These are phyloP conservation scores for Kickxella alabastrina DNA, from an alignment of 192 early-diverging fungal genomes.

Conservation along the genomic window DNA sequence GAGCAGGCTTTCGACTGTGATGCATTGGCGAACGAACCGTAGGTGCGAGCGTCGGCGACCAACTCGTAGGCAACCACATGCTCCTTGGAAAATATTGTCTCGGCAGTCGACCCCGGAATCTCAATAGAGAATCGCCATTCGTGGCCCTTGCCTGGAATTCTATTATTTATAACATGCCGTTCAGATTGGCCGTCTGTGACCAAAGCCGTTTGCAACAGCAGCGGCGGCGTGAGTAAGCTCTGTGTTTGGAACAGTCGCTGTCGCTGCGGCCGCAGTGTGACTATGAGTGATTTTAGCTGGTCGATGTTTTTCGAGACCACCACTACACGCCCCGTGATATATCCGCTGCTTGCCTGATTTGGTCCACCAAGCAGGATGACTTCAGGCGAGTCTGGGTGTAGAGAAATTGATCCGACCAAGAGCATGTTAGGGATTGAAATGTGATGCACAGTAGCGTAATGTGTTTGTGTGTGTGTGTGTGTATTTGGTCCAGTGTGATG, in stretches of 20 bases:
- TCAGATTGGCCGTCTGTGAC: conserved; percentile 16
- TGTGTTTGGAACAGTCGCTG: conserved; percentile 32
- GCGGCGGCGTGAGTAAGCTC: conserved; percentile 18
- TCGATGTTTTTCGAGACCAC: conserved; percentile 9
- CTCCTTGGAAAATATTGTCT: conserved; percentile 19
- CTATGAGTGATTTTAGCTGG: conserved; percentile 24
- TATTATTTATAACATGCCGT: conserved; percentile 11
- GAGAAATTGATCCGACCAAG: conserved; percentile 9
- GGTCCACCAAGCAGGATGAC: conserved; percentile 39
- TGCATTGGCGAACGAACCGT: conserved; percentile 5
- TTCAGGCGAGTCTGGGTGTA: conserved; percentile 26
- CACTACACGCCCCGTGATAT: conserved; percentile 32
- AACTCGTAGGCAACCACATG: conserved; percentile 42
- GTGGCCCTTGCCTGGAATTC: conserved; percentile 9
- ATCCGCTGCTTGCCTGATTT: conserved; percentile 17
- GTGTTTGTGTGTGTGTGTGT: neutral
- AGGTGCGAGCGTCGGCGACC: conserved; percentile 21
- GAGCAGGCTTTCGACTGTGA: conserved; percentile 20
- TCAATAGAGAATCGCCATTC: conserved; percentile 38
- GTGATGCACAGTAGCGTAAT: too few species aligned
- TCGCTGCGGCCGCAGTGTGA: conserved; percentile 34
- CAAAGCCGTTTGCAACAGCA: conserved; percentile 9
- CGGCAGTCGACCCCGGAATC: conserved; percentile 30
- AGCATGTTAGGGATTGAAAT: too few species aligned
- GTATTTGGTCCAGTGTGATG: neutral